Evolutionary conservation across 2,329 filamentous ascomycete species (phyloP).

Genomic region (Colletotrichum musae): DNA sequence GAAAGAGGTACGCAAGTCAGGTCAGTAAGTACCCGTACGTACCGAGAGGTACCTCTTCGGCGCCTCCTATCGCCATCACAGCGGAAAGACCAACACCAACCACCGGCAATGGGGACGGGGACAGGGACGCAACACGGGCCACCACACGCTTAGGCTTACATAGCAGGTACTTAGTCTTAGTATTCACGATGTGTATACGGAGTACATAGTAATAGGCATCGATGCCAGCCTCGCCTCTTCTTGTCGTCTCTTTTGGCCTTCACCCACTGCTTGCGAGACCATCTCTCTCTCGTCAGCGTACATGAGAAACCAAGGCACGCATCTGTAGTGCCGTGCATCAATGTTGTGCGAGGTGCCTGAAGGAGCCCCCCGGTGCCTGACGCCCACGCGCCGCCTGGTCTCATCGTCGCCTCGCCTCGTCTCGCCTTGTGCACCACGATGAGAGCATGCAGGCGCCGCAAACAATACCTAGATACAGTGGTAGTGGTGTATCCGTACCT

Average conservation of each 20-base stretch:
- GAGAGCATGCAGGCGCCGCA: not conserved
- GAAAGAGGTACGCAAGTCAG: too few relatives aligned
- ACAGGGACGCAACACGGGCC: not conserved
- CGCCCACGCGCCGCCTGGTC: constrained; percentile 11
- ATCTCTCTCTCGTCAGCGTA: not conserved
- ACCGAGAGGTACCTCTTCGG: too few relatives aligned
- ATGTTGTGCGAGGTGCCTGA: too few relatives aligned
- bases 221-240: not conserved
- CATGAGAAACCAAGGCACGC: too few relatives aligned
- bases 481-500: not conserved
- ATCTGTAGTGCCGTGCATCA: too few relatives aligned
- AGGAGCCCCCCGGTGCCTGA: too few relatives aligned
- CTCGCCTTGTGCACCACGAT: constrained; percentile 8
- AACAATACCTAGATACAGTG: not conserved
- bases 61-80: too few relatives aligned
- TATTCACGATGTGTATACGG: too few relatives aligned
- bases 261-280: too few relatives aligned
- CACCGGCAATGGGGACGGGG: not conserved
- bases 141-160: not conserved
- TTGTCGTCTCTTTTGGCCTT: not conserved
- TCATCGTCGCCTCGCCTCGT: constrained; percentile 23
- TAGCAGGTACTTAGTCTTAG: too few relatives aligned
- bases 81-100: not conserved
- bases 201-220: too few relatives aligned
- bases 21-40: too few relatives aligned